Conservation (phyloP, 2,329 filamentous ascomycete species). For the Aspergillus ochraceoroseus region DNA sequence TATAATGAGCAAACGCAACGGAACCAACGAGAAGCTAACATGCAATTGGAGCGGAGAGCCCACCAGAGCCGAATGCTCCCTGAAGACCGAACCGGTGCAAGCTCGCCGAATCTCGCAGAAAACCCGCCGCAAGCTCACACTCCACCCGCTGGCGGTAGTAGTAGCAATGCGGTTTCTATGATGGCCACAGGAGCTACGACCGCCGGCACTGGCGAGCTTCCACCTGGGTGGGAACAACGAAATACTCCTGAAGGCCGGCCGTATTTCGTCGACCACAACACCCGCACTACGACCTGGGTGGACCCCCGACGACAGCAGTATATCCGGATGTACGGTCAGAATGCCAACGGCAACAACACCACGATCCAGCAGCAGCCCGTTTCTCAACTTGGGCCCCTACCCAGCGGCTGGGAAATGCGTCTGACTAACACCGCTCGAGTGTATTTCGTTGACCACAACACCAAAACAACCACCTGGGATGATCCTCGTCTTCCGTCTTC, state of each 20-base stretch:
- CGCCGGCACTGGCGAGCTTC: constrained; percentile 88
- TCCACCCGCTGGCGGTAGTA: constrained; percentile 44
- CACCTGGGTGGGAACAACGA: constrained; percentile 92
- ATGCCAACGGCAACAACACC: constrained; percentile 66
- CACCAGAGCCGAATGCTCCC: constrained; percentile 95
- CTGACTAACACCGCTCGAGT: constrained; percentile 96
- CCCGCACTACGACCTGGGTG: constrained; percentile 96
- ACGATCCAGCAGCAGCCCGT: constrained; percentile 96
- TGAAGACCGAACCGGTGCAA: constrained; percentile 90
- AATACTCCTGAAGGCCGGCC: constrained; percentile 90
- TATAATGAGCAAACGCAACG: constrained; percentile 72
- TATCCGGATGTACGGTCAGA: constrained; percentile 95
- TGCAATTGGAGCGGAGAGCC: constrained; percentile 83
- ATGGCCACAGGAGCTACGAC: constrained; percentile 94
- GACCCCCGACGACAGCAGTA: constrained; percentile 96
- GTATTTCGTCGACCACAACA: constrained; percentile 99
- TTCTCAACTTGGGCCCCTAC: constrained; percentile 88
- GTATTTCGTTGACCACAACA: constrained; percentile 99
- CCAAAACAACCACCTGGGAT: constrained; percentile 99
- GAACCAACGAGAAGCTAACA: constrained; percentile 79
- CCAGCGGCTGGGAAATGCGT: constrained; percentile 99
- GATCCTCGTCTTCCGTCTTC: constrained; percentile 93
- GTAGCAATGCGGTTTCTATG: constrained; percentile 65
- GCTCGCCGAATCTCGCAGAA: constrained; percentile 70
- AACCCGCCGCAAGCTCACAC: constrained; percentile 41